Evolutionary conservation across 345 rosid genomes (phyloP), one percentile per base, ranked within the genome.

Genomic region (Durio zibethinus): DNA sequence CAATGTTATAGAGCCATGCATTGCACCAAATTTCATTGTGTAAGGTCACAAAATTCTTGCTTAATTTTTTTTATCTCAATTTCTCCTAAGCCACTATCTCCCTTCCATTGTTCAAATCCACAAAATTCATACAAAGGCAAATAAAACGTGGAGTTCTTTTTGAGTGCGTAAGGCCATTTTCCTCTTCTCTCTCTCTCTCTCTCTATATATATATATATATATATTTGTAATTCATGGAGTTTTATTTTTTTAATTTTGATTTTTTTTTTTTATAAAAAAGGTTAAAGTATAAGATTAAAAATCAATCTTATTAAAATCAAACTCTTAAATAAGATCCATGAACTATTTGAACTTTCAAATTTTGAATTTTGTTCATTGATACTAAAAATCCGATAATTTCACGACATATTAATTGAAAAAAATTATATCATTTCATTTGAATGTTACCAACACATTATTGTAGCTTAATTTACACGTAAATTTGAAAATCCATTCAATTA

Each of bases 401-500:
- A n/a, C n/a, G n/a, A n/a, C n/a, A n/a, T n/a, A n/a, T n/a, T n/a
- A n/a, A n/a, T n/a, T n/a, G n/a, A n/a, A n/a, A n/a, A n/a, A n/a
- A n/a, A n/a, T n/a, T n/a, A n/a, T n/a, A n/a, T n/a, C n/a, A n/a
- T n/a, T n/a, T n/a, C n/a, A 52, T 5, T 1, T 54, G 23, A 29
- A 4, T 36, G 43, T 20, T 36, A 0, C 48, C 48, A 18, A 20
- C 70, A 31, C 70, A 35, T 64, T 25, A 65, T 18, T 65, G 27
- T 65, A 20, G 27, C 70, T 65, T 65, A 65, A n/a, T 65, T 65
- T 35, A n/a, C 70, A 65, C 70, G 36, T 36, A 27, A 65, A 65
- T 3, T 8, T 5, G 1, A 63, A 31, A 63, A 20, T 0, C 6
- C 18, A 59, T 27, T 29, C 7, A 36, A 63, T n/a, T 7, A 16